Evolutionary conservation across 176 grass and related monocot genomes (phyloP).

Genomic region (Avena insularis): DNA sequence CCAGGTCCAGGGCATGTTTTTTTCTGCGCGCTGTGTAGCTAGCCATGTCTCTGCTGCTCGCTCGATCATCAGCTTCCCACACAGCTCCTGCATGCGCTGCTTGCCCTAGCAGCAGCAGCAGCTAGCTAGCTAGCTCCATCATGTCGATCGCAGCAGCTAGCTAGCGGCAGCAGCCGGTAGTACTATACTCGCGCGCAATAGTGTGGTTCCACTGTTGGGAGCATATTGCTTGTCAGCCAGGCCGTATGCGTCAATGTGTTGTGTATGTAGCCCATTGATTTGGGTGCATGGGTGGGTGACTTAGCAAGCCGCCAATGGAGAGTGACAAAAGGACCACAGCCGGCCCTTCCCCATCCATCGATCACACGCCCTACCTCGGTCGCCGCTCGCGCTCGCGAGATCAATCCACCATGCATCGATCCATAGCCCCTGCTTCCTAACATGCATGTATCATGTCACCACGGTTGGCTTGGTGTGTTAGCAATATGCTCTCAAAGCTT

Average conservation of each 20-base stretch:
- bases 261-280: constrained; percentile 42
- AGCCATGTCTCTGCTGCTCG: constrained; percentile 22
- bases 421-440: neutral
- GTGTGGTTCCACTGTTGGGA: constrained; percentile 41
- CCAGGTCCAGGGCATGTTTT: constrained; percentile 54
- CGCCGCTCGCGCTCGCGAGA: neutral
- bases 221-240: constrained; percentile 37
- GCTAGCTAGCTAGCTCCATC: constrained; percentile 3
- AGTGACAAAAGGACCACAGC: constrained; percentile 18
- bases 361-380: constrained; percentile 46
- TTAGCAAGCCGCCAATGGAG: constrained; percentile 43
- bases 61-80: constrained; percentile 11
- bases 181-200: constrained; percentile 35
- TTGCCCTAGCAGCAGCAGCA: constrained; percentile 22
- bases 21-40: constrained; percentile 45
- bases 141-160: constrained; percentile 8
- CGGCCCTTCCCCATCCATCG: constrained; percentile 13
- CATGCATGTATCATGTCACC: neutral
- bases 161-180: neutral
- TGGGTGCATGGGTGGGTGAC: constrained; percentile 29
- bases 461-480: too few relatives aligned
- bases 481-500: too few relatives aligned
- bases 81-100: neutral
- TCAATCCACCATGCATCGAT: neutral
- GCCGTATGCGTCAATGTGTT: constrained; percentile 31